Percentiles rank a stretch among this genome's conserved stretches.
phyloP scores from a whole-genome alignment of 495 filamentous ascomycete species.

The Halenospora varia region DNA sequence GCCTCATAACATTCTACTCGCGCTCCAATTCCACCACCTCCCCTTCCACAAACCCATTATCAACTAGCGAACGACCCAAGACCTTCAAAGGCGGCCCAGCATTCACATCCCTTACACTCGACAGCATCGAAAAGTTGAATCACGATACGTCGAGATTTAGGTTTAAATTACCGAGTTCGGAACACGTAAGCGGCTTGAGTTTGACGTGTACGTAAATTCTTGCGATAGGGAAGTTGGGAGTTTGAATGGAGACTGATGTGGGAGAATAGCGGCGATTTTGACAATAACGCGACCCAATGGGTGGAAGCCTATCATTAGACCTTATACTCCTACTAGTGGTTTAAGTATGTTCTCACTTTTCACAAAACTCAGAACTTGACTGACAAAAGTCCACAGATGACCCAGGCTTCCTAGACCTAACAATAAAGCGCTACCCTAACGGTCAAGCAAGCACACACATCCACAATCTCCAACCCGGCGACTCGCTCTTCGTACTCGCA shows the following conservation, averaged over 20 bases:
- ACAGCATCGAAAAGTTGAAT: slow-evolving; percentile 53
- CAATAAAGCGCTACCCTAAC: slow-evolving; percentile 62
- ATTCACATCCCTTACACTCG: slow-evolving; percentile 32
- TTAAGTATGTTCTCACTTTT: slow-evolving; percentile 33
- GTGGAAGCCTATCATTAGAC: slow-evolving; percentile 49
- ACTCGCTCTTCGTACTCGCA: slow-evolving; percentile 48
- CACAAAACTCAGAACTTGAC: slow-evolving; percentile 1
- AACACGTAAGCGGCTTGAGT: slow-evolving; percentile 43
- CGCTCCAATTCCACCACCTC: no score
- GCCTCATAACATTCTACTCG: no score
- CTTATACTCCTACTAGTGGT: slow-evolving; percentile 56
- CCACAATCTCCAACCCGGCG: slow-evolving; percentile 57
- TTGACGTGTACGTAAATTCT: slow-evolving; percentile 45
- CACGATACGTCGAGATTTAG: slow-evolving; percentile 63
- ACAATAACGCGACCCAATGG: slow-evolving; percentile 50
- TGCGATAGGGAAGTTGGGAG: neutral
- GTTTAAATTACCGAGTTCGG: slow-evolving; percentile 54
- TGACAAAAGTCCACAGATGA: slow-evolving; percentile 33
- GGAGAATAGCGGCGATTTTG: slow-evolving; percentile 49
- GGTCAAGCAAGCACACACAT: slow-evolving; percentile 58
- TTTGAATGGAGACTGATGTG: neutral
- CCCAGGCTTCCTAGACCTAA: slow-evolving; percentile 50
- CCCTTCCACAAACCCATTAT: no score
- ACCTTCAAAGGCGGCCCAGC: neutral
- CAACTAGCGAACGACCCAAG: no score